Evolutionary conservation across 1,284 basidiomycete genomes (phyloP), one percentile per base, ranked within the genome.

Genomic region (Athelia psychrophila): DNA sequence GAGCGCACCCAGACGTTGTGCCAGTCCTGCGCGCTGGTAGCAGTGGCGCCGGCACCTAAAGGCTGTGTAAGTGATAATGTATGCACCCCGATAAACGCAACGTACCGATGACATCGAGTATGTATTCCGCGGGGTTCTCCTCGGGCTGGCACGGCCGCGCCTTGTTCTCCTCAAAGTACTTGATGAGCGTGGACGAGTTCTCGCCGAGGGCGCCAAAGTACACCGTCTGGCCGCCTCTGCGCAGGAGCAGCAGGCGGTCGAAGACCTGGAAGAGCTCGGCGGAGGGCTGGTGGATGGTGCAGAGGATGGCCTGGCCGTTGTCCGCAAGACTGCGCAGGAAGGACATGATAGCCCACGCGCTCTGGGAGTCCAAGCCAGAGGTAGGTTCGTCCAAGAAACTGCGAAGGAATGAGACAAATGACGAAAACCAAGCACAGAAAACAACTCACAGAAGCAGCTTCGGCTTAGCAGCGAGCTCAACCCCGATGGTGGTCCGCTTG

Each of bases 351-450:
- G 86, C 86, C 88, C 88, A 95, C 0, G 93, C 92, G 35, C 84
- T 87, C 66, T 95, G 92, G 1, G 90, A 91, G 64, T 95, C 93
- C n/a, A 95, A 77, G 51, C 93, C 93, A 10, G 89, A 91, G 0
- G 88, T 92, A 1, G 85, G 85, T 63, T 93, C 89, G 59, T 93
- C 91, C 20, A 18, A 32, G 19, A 22, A n/a, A n/a, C n/a, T n/a
- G n/a, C n/a, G n/a, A n/a, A n/a, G n/a, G n/a, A n/a, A n/a, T n/a
- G n/a, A n/a, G n/a, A n/a, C n/a, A n/a, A n/a, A n/a, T n/a, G n/a
- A n/a, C n/a, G n/a, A n/a, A n/a, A n/a, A n/a, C n/a, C n/a, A n/a
- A n/a, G n/a, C n/a, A n/a, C n/a, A n/a, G n/a, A n/a, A n/a, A n/a
- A n/a, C n/a, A n/a, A n/a, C n/a, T n/a, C n/a, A n/a, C 23, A 24